Base-by-base conservation (phyloP, 2,329 filamentous ascomycete genomes). In the Hymenoscyphus repandus region DNA sequence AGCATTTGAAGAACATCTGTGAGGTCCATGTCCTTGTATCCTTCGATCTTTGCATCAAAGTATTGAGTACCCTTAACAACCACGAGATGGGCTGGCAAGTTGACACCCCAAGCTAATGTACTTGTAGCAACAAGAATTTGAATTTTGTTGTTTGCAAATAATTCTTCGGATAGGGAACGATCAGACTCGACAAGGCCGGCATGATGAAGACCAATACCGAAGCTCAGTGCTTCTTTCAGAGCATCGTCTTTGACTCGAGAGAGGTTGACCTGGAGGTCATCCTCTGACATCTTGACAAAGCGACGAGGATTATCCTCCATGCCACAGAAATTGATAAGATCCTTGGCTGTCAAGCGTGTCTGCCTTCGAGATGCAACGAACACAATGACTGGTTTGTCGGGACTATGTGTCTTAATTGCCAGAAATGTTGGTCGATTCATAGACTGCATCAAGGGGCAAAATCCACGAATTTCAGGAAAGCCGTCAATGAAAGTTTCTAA, bases 1-100 rank as follows among this genome's bases (percentile, higher is more conserved):
- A 99, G 76, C 93, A 99, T 99, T 70, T 99, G 93, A 55, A 99
- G 74, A 31, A 99, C 93, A 70, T 99, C 93, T 0, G 93, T 99
- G 52, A 99, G 73, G 67, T 99, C 93, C 95, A 99, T 99, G 68
- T 99, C 95, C 66, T 89, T 93, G 72, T 99, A 99, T 0, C 87
- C 92, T 72, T 97, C 93, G 4, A 89, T 93, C 70, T 99, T 99
- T 36, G 93, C 93, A 63, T 99, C 93, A 66, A 95, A 99, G 72
- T 88, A 99, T 64, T 99, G 95, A 0, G 93, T 99, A 48, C 93
- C 93, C 69, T 99, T 99, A 53, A 99, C 95, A 1, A 99, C 88
- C 2, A 99, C 93, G 5, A 99, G 76, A 71, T 99, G 95, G 1
- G 95, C 93, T 0, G 95, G 95, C 62, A 99, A 74, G 67, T 99